A percentile compares a stretch with the other conserved stretches of the same genome.
These are phyloP conservation scores for Sesbania bispinosa DNA, from an alignment of 306 rosid species.

Conservation along the genomic window DNA sequence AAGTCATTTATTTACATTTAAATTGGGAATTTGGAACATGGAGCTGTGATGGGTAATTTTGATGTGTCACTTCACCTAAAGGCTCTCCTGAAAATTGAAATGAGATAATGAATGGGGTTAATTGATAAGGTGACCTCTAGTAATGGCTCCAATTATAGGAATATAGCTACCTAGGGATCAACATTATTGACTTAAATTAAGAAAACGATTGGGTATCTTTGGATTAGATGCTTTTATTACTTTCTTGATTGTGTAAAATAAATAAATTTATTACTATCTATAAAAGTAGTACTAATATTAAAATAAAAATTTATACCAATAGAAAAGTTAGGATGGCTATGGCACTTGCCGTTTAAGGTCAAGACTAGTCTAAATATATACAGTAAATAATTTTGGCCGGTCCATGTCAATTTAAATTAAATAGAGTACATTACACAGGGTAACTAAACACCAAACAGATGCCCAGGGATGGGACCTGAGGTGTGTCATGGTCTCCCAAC, in stretches of 20 bases:
- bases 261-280: background rate
- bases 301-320: too few species aligned
- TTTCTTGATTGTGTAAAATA: background rate
- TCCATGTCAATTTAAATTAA: too few species aligned
- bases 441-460: too few species aligned
- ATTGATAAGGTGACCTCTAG: background rate
- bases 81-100: background rate
- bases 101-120: background rate
- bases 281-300: background rate
- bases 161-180: background rate
- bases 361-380: too few species aligned
- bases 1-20: background rate
- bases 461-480: too few species aligned
- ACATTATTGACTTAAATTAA: background rate
- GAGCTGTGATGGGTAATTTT: background rate
- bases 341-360: too few species aligned
- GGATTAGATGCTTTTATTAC: background rate
- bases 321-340: too few species aligned
- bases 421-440: too few species aligned
- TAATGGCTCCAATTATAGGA: background rate
- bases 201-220: background rate
- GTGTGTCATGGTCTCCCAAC: too few species aligned
- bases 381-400: too few species aligned
- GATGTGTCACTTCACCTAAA: slow-evolving; percentile 15
- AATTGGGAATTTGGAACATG: background rate